Evolutionary conservation across 306 rosid species (phyloP).

Genomic region (Sphenostylis stenocarpa): DNA sequence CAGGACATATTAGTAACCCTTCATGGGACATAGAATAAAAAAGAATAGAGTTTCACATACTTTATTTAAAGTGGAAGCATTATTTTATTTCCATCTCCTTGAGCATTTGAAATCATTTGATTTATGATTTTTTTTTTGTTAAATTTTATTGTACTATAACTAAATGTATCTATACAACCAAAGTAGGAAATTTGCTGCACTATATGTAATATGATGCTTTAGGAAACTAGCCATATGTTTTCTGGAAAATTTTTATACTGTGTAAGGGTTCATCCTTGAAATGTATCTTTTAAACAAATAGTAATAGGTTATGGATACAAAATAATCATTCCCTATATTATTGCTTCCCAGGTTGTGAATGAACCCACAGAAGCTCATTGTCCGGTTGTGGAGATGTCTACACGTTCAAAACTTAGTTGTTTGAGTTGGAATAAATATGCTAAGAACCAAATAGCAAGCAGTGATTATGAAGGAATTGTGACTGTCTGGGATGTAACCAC

Average conservation of each 20-base stretch:
- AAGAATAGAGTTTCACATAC: neutral
- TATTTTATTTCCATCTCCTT: neutral
- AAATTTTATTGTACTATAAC: conserved; percentile 2
- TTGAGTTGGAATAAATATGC: conserved; percentile 94
- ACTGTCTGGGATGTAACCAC: conserved; percentile 96
- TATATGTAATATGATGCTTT: neutral
- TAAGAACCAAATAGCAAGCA: conserved; percentile 95
- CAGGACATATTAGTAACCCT: neutral
- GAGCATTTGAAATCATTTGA: conserved; percentile 5
- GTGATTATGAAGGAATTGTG: conserved; percentile 96
- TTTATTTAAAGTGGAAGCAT: neutral
- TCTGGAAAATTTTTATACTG: neutral
- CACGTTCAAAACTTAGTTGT: conserved; percentile 97
- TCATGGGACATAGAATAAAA: conserved; percentile 16
- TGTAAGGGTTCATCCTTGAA: conserved; percentile 1
- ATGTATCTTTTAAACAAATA: conserved; percentile 9
- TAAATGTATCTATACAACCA: neutral
- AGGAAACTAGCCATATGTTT: neutral
- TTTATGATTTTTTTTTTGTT: neutral
- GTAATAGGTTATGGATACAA: neutral
- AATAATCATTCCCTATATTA: conserved; percentile 21
- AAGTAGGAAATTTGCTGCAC: neutral
- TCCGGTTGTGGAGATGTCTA: conserved; percentile 94
- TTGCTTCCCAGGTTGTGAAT: conserved; percentile 76
- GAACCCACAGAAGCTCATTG: conserved; percentile 86